These are phyloP conservation scores for Epicoccum nigrum DNA, from an alignment of 2,329 filamentous ascomycete genomes.

Conservation along the genomic window DNA sequence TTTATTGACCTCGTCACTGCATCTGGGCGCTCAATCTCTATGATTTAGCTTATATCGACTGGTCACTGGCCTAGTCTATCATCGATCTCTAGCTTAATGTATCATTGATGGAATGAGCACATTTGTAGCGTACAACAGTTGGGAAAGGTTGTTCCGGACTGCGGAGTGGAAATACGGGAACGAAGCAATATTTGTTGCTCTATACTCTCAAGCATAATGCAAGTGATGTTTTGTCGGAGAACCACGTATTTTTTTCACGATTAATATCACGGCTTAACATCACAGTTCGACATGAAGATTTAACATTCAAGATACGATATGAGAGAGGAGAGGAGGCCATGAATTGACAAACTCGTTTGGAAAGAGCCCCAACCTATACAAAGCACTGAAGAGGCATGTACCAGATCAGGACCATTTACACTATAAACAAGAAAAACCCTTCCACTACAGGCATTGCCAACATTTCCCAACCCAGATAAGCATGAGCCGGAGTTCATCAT, in stretches of 20 bases:
- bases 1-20: neutral
- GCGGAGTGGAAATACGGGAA: too few relatives aligned
- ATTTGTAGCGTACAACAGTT: too few relatives aligned
- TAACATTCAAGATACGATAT: too few relatives aligned
- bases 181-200: too few relatives aligned
- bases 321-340: neutral
- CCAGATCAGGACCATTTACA: neutral
- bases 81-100: neutral
- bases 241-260: neutral
- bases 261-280: too few relatives aligned
- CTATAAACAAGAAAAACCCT: neutral
- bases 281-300: too few relatives aligned
- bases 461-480: neutral
- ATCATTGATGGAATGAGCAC: too few relatives aligned
- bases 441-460: neutral
- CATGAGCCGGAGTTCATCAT: neutral
- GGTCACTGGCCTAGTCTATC: neutral
- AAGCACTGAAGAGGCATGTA: neutral
- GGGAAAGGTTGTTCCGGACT: too few relatives aligned
- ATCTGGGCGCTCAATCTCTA: neutral
- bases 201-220: too few relatives aligned
- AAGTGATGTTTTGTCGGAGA: too few relatives aligned
- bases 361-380: neutral
- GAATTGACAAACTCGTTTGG: neutral
- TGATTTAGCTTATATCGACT: too few relatives aligned